Evolutionary conservation across 495 filamentous ascomycete species (phyloP).

Genomic region (Talaromyces proteolyticus): DNA sequence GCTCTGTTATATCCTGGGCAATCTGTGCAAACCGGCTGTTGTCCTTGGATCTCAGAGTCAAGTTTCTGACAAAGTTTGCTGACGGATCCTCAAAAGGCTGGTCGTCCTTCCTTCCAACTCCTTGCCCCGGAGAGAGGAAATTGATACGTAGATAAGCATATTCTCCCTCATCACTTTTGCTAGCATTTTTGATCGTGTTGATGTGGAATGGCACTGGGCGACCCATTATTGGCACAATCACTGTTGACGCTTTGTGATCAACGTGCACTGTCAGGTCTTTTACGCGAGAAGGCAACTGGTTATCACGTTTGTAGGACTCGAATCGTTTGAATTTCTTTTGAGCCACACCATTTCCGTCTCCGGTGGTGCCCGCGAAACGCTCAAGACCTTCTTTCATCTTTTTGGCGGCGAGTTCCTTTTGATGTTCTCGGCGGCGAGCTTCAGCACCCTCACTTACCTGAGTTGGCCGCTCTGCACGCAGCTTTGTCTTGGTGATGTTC

Average conservation of each 20-base stretch:
- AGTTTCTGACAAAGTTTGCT: slow-evolving; percentile 90
- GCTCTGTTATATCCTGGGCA: slow-evolving; percentile 81
- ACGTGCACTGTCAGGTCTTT: slow-evolving; percentile 83
- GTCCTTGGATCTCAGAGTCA: slow-evolving; percentile 90
- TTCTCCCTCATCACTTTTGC: slow-evolving; percentile 91
- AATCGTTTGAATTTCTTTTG: slow-evolving; percentile 98
- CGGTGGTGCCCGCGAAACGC: slow-evolving; percentile 72
- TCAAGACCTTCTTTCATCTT: slow-evolving; percentile 85
- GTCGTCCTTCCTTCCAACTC: slow-evolving; percentile 96
- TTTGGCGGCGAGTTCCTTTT: slow-evolving; percentile 80
- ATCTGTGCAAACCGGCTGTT: slow-evolving; percentile 83
- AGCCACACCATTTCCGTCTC: slow-evolving; percentile 80
- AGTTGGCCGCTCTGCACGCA: slow-evolving; percentile 81
- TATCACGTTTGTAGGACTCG: slow-evolving; percentile 98
- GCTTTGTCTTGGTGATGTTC: slow-evolving; percentile 90
- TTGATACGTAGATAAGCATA: slow-evolving; percentile 94
- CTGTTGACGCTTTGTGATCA: slow-evolving; percentile 81
- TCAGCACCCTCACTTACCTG: slow-evolving; percentile 89
- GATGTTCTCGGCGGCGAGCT: slow-evolving; percentile 80
- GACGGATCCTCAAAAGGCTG: slow-evolving; percentile 96
- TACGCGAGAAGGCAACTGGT: slow-evolving; percentile 79
- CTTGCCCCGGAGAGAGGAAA: slow-evolving; percentile 93
- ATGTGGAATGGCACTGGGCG: slow-evolving; percentile 98
- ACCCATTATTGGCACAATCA: slow-evolving; percentile 95
- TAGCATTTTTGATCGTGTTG: slow-evolving; percentile 97